Conservation (phyloP, 1,284 basidiomycete species). For the Ceraceosorus bombacis region DNA sequence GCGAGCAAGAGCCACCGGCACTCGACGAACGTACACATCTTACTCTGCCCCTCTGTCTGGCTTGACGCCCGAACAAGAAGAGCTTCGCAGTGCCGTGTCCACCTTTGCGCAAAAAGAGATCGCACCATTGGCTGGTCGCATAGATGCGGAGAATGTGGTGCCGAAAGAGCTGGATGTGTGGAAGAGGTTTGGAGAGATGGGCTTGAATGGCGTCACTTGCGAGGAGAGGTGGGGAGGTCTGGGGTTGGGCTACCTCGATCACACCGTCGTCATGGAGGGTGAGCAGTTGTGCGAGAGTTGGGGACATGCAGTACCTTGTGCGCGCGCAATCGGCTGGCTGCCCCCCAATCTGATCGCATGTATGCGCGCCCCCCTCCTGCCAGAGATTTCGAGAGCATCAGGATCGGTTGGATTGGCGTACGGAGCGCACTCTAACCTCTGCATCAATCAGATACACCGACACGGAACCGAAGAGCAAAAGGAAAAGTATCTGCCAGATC, state of each 20-base stretch:
- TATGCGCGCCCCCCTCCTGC: neutral
- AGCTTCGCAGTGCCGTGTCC: conserved; percentile 30
- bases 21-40: conserved; percentile 11
- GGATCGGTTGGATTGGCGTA: conserved; percentile 86
- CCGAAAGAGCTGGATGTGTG: conserved; percentile 28
- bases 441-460: conserved; percentile 63
- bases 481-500: conserved; percentile 73
- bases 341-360: neutral
- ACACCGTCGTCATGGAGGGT: conserved; percentile 40
- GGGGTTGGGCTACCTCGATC: conserved; percentile 36
- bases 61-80: conserved; percentile 23
- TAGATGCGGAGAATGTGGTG: conserved; percentile 26
- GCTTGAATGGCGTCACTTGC: conserved; percentile 36
- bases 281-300: conserved; percentile 4
- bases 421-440: conserved; percentile 63
- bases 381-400: conserved; percentile 73
- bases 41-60: conserved; percentile 32
- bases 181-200: conserved; percentile 38
- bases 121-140: conserved; percentile 19
- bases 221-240: conserved; percentile 34
- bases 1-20: too few species aligned
- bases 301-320: neutral
- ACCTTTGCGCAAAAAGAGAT: conserved; percentile 25
- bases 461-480: conserved; percentile 82
- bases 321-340: neutral